Percentiles rank a stretch among this genome's conserved stretches.
These are phyloP conservation scores for Pinus taeda DNA, from an alignment of 75 land plant species.

Conservation along the genomic window DNA sequence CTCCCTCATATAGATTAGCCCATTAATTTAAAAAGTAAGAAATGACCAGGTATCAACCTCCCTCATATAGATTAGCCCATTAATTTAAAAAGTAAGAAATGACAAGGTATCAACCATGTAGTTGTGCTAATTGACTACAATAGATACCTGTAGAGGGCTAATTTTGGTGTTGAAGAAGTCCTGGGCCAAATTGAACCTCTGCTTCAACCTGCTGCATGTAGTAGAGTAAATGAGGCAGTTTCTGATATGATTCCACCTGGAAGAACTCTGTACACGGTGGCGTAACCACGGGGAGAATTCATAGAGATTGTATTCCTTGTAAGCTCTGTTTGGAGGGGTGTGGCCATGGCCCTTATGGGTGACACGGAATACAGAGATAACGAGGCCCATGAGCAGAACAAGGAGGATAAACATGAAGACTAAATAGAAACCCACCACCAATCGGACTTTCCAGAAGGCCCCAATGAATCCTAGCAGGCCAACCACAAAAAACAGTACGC, in stretches of 20 bases:
- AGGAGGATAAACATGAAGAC: constrained; percentile 46
- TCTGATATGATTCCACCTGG: constrained; percentile 57
- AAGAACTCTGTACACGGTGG: constrained; percentile 27
- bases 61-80: too few relatives aligned
- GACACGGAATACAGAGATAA: constrained; percentile 51
- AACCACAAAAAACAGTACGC: constrained; percentile 42
- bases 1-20: too few relatives aligned
- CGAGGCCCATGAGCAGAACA: constrained; percentile 31
- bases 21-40: too few relatives aligned
- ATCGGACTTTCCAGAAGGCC: constrained; percentile 29
- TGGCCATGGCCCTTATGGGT: constrained; percentile 37
- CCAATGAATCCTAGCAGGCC: constrained; percentile 52
- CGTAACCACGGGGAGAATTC: constrained; percentile 72
- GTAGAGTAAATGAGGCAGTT: constrained; percentile 40
- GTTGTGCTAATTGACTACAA: not conserved
- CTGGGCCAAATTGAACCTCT: constrained; percentile 33
- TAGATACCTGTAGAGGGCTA: constrained; percentile 51
- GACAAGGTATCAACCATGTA: too few relatives aligned
- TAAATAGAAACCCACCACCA: constrained; percentile 46
- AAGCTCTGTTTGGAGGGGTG: constrained; percentile 37
- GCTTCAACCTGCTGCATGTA: constrained; percentile 42
- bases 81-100: too few relatives aligned
- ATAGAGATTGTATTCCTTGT: constrained; percentile 52
- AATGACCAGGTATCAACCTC: too few relatives aligned
- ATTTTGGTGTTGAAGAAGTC: constrained; percentile 49